These are phyloP conservation scores for Rhizopus delemar DNA, from an alignment of 371 early-diverging fungal species.

Conservation along the genomic window DNA sequence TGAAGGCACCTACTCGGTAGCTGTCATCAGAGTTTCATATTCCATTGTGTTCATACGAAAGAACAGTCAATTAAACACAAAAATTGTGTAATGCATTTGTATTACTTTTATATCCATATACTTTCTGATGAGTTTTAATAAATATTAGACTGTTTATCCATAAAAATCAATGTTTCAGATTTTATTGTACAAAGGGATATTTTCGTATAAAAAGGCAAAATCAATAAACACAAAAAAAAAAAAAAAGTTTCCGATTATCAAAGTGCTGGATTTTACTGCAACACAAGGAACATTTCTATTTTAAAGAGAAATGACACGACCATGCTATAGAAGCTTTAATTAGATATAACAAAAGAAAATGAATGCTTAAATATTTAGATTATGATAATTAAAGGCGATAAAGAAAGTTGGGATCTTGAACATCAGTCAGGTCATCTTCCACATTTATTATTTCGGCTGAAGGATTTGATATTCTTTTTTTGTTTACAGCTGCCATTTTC, in stretches of 20 bases:
- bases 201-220: neutral
- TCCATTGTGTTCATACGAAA: no score
- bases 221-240: slow-evolving; percentile 33
- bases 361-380: slow-evolving; percentile 1
- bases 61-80: no score
- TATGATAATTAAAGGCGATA: slow-evolving; percentile 23
- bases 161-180: neutral
- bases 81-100: no score
- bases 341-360: neutral
- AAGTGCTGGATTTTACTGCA: no score
- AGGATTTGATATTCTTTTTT: slow-evolving; percentile 12
- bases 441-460: slow-evolving; percentile 19
- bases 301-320: no score
- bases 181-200: neutral
- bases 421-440: slow-evolving; percentile 37
- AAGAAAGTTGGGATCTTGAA: slow-evolving; percentile 35
- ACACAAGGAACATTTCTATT: no score
- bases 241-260: slow-evolving; percentile 21
- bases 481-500: slow-evolving; percentile 31
- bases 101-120: no score
- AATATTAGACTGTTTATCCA: neutral
- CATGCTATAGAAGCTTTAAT: no score
- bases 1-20: no score
- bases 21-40: no score
- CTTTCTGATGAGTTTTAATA: no score